Evolutionary conservation across 139 green algal genomes (phyloP), one percentile per base, ranked within the genome.

Genomic region (Diplosphaera chodatii): DNA sequence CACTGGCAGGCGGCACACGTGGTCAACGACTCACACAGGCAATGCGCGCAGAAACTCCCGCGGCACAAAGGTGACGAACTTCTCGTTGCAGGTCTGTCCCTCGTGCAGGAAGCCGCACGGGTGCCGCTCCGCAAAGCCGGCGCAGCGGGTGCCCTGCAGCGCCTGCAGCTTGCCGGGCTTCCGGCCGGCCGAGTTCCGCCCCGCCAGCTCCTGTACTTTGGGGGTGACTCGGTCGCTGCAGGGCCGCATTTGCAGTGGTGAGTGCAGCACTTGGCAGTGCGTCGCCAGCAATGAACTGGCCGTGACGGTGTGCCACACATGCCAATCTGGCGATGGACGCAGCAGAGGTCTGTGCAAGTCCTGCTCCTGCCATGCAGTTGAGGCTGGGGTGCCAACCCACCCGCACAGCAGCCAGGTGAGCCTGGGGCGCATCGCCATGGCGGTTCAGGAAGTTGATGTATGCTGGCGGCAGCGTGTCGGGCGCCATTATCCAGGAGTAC

Each of bases 371-470:
- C 37, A 48, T 21, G 10, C 37, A 48, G 37, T 48, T 8, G 37
- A 48, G 8, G 37, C 37, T 21, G 8, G 37, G n/a, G n/a, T n/a
- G n/a, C n/a, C n/a, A n/a, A n/a, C n/a, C n/a, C n/a, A n/a, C n/a
- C n/a, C n/a, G n/a, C n/a, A 66, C 16, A 6, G 55, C 73, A 48
- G 64, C 64, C 34, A 78, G 28, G 34, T 67, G 69, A 3, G 64
- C 62, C 30, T 71, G 28, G 64, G 48, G 48, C 10, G 88, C 85
- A 68, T 83, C 90, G 15, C 84, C 86, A 40, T 96, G 91, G 71
- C 88, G 89, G 70, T 89, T 86, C 3, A 98, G 85, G 78, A 98
- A 98, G 21, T 78, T 66, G 8, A 94, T 68, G 70, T 96, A 98
- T 1, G 81, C 80, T 2, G 73, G 33, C 20, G 86, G 84, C 69